Base-by-base conservation (phyloP, 768 basidiomycete genomes). In the Tephrocybe rancida region DNA sequence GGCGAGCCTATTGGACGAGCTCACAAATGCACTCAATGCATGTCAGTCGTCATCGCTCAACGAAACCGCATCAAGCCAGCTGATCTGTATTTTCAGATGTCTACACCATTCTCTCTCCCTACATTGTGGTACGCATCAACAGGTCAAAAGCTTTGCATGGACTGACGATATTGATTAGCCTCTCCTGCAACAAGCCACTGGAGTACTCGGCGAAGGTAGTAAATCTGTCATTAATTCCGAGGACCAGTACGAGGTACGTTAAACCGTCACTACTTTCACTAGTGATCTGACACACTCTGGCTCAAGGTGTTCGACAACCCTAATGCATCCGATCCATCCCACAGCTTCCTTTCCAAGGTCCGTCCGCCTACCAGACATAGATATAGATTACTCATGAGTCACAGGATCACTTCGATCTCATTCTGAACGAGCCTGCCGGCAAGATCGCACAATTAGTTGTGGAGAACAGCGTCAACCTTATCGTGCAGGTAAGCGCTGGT, bases 341-440 rank as follows among this genome's bases (percentile, higher is more conserved):
- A 90, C 67, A 87, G 84, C 67, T 69, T 87, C 57, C 72, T 89
- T 44, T 86, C 86, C 34, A 89, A 88, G 75, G 85, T 83, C 41
- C 37, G 57, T 45, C 43, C 8, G 14, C 19, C 26, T 21, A 14
- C 14, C 14, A 39, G 29, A 38, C 46, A 38, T 16, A 18, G 10
- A 47, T 48, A 30, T 34, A 52, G 47, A 52, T 11, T 7, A 32
- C 6, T 38, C 30, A 8, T 16, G 8, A 41, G 25, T 43, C 54
- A 3, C 53, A 87, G 83, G 87, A 88, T 63, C 87, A 89, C 67
- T 88, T 90, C 61, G 81, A 74, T 4, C 77, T 87, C 38, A 84
- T 88, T 48, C 72, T 88, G 47, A 90, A 89, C 64, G 85, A 88
- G 61, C 86, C 88, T 0, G 88, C 88, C 10, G 87, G 88, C 3